Evolutionary conservation across 2,329 filamentous ascomycete species (phyloP).

Genomic region (Fusarium verticillioides): DNA sequence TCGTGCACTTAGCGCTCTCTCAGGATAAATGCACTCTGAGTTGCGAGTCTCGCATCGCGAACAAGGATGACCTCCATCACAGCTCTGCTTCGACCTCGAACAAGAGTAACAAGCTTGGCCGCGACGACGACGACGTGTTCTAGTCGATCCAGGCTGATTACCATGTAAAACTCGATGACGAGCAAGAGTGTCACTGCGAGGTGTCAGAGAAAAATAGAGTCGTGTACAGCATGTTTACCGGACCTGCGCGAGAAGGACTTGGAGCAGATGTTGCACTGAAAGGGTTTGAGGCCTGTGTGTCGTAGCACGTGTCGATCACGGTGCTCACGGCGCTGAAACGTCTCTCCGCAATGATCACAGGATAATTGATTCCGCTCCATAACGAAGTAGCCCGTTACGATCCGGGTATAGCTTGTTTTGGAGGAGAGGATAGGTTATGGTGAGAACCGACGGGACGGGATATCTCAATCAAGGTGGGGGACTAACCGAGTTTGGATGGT

Average conservation of each 20-base stretch:
- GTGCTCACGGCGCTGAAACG: not conserved
- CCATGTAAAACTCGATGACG: not conserved
- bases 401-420: accelerated
- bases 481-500: not conserved
- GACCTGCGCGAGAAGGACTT: not conserved
- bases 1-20: accelerated
- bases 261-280: not conserved
- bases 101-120: not conserved
- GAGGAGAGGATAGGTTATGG: no score
- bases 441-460: not conserved
- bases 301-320: constrained; percentile 2
- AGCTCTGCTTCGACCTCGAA: not conserved
- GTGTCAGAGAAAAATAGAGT: no score
- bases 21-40: not conserved
- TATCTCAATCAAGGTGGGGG: accelerated
- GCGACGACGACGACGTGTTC: not conserved
- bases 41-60: accelerated
- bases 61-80: not conserved
- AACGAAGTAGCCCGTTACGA: accelerated
- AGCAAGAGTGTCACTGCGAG: not conserved
- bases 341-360: not conserved
- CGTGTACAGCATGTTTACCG: no score
- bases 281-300: not conserved
- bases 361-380: not conserved
- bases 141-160: accelerated